phyloP scores from a whole-genome alignment of 2,329 filamentous ascomycete species.

The Xylariales sp. region DNA sequence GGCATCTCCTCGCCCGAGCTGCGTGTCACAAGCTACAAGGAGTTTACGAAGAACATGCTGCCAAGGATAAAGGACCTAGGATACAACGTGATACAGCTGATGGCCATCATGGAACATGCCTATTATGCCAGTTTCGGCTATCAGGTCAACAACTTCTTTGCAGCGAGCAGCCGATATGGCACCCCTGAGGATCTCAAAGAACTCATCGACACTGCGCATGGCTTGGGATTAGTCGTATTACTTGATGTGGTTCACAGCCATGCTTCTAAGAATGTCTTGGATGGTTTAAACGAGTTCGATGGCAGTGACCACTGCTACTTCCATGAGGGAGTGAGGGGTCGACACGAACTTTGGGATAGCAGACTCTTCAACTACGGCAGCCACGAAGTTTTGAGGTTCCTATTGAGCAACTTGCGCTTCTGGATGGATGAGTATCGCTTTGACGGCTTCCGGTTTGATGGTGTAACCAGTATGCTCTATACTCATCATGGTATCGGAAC shows the following conservation, averaged over 20 bases:
- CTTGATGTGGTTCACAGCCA: slow-evolving; percentile 97
- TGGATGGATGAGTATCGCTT: slow-evolving; percentile 99
- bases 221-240: slow-evolving; percentile 83
- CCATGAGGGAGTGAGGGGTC: slow-evolving; percentile 77
- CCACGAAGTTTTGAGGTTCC: slow-evolving; percentile 92
- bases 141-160: slow-evolving; percentile 98
- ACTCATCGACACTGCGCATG: slow-evolving; percentile 90
- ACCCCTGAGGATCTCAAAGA: slow-evolving; percentile 93
- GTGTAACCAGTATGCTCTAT: slow-evolving; percentile 98
- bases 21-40: slow-evolving; percentile 89
- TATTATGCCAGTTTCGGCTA: slow-evolving; percentile 99
- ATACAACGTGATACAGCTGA: slow-evolving; percentile 97
- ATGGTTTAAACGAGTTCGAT: slow-evolving; percentile 94
- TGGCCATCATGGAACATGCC: slow-evolving; percentile 99
- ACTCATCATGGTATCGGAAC: slow-evolving; percentile 93
- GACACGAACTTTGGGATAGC: slow-evolving; percentile 93
- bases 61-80: slow-evolving; percentile 85
- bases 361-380: slow-evolving; percentile 94
- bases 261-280: slow-evolving; percentile 93
- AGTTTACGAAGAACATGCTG: slow-evolving; percentile 90
- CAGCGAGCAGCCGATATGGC: slow-evolving; percentile 92
- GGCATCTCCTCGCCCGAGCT: slow-evolving; percentile 92
- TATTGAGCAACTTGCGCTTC: slow-evolving; percentile 91
- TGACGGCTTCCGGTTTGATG: slow-evolving; percentile 96
- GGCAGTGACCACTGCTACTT: slow-evolving; percentile 95